Conservation (phyloP, 1,284 basidiomycete genomes). For the Cryptococcus hybrid region DNA sequence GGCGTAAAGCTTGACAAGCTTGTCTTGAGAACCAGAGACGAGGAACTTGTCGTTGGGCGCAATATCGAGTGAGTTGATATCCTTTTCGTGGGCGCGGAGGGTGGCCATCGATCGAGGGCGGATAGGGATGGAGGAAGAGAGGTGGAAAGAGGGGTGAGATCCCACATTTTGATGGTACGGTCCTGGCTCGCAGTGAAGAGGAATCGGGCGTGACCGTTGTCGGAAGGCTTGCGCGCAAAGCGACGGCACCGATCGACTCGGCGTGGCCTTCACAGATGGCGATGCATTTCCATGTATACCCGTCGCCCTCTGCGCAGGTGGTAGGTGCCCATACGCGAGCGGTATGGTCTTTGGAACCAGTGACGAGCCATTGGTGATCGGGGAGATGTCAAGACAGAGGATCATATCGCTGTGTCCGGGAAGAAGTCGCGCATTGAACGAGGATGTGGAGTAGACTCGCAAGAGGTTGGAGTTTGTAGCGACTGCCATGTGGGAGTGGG, state of each 20-base stretch:
- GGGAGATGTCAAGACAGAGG: constrained; percentile 72
- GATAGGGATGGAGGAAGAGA: constrained; percentile 29
- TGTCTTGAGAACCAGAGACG: constrained; percentile 94
- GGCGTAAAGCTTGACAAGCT: constrained; percentile 85
- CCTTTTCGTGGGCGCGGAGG: constrained; percentile 93
- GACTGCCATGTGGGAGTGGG: constrained; percentile 71
- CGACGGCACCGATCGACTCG: constrained; percentile 89
- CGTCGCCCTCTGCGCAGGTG: constrained; percentile 44
- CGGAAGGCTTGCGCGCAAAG: constrained; percentile 60
- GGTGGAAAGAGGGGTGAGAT: constrained; percentile 58
- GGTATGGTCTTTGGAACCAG: constrained; percentile 89
- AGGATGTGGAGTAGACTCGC: constrained; percentile 71
- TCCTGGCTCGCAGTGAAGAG: constrained; percentile 95
- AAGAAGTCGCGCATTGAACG: constrained; percentile 76
- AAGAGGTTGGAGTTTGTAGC: constrained; percentile 95
- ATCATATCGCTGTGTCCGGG: constrained; percentile 90
- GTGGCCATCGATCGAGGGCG: constrained; percentile 81
- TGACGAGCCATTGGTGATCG: constrained; percentile 72
- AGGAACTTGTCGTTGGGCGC: constrained; percentile 86
- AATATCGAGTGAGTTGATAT: constrained; percentile 95
- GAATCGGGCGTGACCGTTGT: constrained; percentile 53
- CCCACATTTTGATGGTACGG: constrained; percentile 98
- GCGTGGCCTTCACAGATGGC: constrained; percentile 91
- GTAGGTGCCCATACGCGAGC: constrained; percentile 78
- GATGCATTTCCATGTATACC: constrained; percentile 67